Base-by-base conservation (phyloP, 1,139 yeast species). In the Debaryomyces coudertii region DNA sequence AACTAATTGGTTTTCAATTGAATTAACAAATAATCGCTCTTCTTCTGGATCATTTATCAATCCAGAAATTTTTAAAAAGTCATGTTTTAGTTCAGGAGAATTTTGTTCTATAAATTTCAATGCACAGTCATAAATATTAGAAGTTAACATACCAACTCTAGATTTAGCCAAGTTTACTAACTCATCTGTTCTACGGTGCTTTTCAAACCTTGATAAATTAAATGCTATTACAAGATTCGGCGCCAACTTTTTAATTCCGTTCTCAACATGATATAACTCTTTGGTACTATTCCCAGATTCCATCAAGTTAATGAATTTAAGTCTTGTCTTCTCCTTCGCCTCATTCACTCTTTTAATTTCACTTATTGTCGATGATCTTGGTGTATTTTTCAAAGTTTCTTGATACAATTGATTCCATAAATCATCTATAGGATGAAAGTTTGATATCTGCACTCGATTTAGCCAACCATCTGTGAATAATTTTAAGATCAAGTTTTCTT, bases 121-220 rank as follows among this genome's bases (percentile, higher is more conserved):
- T 5, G 85, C 82, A 7, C 76, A 66, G 44, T 77, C 73, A 60
- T 87, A 93, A 6, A 95, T 76, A 43, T 74, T 69, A 0, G 95
- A 78, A 0, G 95, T 75, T 2, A 86, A 65, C 9, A 76, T 65
- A 5, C 99, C 99, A 39, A 90, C 68, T 48, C 92, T 76, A 41
- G 86, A 83, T 34, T 76, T 75, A 15, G 86, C 88, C 43, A 87
- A 74, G 35, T 79, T 79, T 1, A 75, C 80, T 24, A 93, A 73
- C 50, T 87, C 87, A 35, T 71, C 66, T 12, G 87, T 77, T 52
- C 97, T 77, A 56, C 85, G 75, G 37, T 80, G 68, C 55, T 90
- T 85, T 47, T 87, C 74, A 58, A 80, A 90, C 53, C 95, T 73
- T 28, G 80, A 77, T 47, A 87, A 73, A 56, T 85, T 85, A 56